These are phyloP conservation scores for Monilinia aucupariae DNA, from an alignment of 2,329 filamentous ascomycete genomes.

Conservation along the genomic window DNA sequence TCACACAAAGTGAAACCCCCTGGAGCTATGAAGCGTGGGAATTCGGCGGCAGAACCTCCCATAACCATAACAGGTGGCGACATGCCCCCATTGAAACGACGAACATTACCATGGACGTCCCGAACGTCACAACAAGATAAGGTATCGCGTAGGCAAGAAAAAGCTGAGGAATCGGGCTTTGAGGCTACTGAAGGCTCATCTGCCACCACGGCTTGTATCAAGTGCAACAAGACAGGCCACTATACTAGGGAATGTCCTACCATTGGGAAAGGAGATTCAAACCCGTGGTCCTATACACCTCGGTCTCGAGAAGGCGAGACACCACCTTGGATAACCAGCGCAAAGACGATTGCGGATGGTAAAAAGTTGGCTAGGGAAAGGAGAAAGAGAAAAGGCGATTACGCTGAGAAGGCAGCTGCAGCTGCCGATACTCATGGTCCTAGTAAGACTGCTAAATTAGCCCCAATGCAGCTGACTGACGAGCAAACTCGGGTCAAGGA, in stretches of 20 bases:
- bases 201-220: conserved; percentile 21
- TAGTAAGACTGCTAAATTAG: conserved; percentile 37
- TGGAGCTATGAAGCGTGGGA: conserved; percentile 17
- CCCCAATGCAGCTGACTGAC: conserved; percentile 55
- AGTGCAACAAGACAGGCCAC: conserved; percentile 26
- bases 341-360: conserved; percentile 73
- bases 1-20: conserved; percentile 39
- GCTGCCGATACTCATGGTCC: conserved; percentile 40
- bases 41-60: conserved; percentile 13
- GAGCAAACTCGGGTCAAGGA: conserved; percentile 83
- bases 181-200: conserved; percentile 19
- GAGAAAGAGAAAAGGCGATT: conserved; percentile 43
- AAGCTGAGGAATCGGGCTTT: conserved; percentile 20
- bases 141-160: conserved; percentile 20
- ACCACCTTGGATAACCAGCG: conserved; percentile 66
- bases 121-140: conserved; percentile 34
- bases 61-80: conserved; percentile 15
- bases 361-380: conserved; percentile 65
- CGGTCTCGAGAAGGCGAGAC: conserved; percentile 34
- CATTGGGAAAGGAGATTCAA: conserved; percentile 19
- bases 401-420: conserved; percentile 43
- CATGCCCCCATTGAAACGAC: conserved; percentile 36
- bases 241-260: conserved; percentile 21
- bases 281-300: conserved; percentile 37
- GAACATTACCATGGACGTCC: conserved; percentile 33